A percentile compares a stretch with the other conserved stretches of the same genome.
These are phyloP conservation scores for Furculomyces boomerangus DNA, from an alignment of 371 early-diverging fungal species.

Conservation along the genomic window DNA sequence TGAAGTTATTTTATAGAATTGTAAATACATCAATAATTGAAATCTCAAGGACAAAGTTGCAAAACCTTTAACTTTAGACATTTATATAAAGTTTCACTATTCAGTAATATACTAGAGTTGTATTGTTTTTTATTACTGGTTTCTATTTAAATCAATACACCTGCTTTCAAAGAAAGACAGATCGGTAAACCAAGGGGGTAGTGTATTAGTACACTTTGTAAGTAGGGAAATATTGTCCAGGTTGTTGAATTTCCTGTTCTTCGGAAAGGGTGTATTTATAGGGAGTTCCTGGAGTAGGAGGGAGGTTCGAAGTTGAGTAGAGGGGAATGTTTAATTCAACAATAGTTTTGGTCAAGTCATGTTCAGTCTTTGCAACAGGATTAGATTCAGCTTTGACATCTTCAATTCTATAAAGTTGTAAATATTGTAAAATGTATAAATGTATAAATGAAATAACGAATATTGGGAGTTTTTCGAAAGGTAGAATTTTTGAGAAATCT, in stretches of 20 bases:
- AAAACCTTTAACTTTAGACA: not conserved
- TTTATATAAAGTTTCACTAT: not conserved
- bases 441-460: not conserved
- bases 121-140: not conserved
- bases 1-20: no score
- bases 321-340: conserved; percentile 20
- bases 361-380: no score
- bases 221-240: conserved; percentile 26
- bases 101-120: not conserved
- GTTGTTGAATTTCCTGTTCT: conserved; percentile 14
- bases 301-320: conserved; percentile 25
- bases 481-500: not conserved
- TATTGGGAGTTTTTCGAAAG: no score
- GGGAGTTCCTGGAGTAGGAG: conserved; percentile 25
- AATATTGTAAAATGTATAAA: not conserved
- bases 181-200: not conserved
- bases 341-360: conserved; percentile 16
- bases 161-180: no score
- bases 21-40: no score
- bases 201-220: conserved; percentile 19
- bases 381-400: no score
- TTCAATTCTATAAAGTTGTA: no score
- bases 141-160: no score
- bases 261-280: conserved; percentile 22
- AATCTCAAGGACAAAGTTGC: not conserved